Evolutionary conservation across 106 monocot species (phyloP), one percentile per base, ranked within the genome.

Genomic region (Dioscorea alata): DNA sequence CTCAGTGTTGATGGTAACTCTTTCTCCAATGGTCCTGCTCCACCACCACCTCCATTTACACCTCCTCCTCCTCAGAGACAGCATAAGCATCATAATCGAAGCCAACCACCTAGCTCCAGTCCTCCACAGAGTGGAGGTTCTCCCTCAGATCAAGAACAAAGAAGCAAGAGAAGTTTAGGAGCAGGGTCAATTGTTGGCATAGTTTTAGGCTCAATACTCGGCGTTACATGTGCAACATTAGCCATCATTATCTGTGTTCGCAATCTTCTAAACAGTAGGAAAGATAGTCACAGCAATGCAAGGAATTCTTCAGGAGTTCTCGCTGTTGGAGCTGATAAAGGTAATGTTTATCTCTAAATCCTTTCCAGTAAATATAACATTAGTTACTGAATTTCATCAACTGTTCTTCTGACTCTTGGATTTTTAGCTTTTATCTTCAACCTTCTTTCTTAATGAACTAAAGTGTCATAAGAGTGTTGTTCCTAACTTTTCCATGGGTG

Each of bases 41-140:
- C 92, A 14, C 85, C 88, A 19, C 84, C 94, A n/a, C 89, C 94
- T 48, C 89, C 93, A 12, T 84, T 66, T 72, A 61, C 78, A 8
- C 59, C 79, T 42, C 82, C 90, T 33, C 82, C 84, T 23, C 79
- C 78, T 58, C 25, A 63, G 51, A 73, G 60, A 34, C 51, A 76
- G 32, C 69, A 65, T 76, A 60, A 75, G 23, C 72, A 59, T 72
- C 76, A 61, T 49, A 82, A 69, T 61, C 80, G 65, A 18, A 75
- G 67, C 33, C 60, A 57, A 58, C 21, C 62, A 33, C 69, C 65
- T 23, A 23, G 66, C 78, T 50, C 63, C 72, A 13, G 71, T 61
- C 69, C 79, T 65, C 52, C 35, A 4, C 75, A 61, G 23, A 25
- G 63, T 52, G 51, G 66, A 12, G 71, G 66, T 28, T 64, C 54